Conservation (phyloP, 176 grass and related monocot species). For the Tillandsia fasciculata region DNA sequence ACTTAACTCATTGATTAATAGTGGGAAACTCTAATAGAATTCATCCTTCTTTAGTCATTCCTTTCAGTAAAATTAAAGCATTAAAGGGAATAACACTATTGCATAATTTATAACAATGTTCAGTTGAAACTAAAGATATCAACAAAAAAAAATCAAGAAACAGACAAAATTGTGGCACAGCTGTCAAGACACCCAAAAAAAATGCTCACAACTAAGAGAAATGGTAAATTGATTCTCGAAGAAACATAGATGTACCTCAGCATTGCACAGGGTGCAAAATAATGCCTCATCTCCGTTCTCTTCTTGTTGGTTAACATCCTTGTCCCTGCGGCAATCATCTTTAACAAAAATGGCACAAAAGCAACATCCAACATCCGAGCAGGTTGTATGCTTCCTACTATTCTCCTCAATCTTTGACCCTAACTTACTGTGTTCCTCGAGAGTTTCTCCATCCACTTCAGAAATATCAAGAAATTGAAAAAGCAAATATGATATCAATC, state of each 20-base stretch:
- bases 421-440: conserved; percentile 18
- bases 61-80: no score
- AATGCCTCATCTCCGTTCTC: conserved; percentile 12
- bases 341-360: conserved; percentile 13
- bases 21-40: no score
- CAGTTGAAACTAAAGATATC: neutral
- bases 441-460: conserved; percentile 11
- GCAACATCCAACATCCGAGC: neutral
- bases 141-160: neutral
- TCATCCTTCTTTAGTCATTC: no score
- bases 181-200: neutral
- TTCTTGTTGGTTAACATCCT: conserved; percentile 7
- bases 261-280: conserved; percentile 22
- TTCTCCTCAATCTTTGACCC: conserved; percentile 16
- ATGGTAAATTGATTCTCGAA: neutral
- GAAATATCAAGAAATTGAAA: conserved; percentile 1
- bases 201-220: neutral
- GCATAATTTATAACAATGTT: neutral
- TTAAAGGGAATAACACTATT: no score
- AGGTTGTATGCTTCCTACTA: conserved; percentile 12
- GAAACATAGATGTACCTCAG: conserved; percentile 6
- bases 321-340: conserved; percentile 16
- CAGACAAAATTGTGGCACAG: neutral
- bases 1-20: neutral
- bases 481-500: neutral